Evolutionary conservation across 306 rosid genomes (phyloP).

Genomic region (Coriaria nepalensis): DNA sequence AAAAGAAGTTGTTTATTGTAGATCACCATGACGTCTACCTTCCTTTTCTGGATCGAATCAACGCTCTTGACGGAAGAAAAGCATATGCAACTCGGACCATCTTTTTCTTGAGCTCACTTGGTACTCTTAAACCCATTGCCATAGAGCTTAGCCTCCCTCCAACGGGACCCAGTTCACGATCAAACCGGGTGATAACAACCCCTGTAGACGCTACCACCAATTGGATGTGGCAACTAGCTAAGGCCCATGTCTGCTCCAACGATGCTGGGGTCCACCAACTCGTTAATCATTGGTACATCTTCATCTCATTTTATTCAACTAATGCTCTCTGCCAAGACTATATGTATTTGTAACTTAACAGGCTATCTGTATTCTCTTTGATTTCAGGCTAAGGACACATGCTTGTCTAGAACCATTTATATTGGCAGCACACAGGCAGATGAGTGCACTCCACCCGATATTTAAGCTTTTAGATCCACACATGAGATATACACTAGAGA

Average conservation of each 20-base stretch:
- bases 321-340: too few relatives aligned
- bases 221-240: conserved; percentile 92
- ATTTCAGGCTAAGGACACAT: conserved; percentile 72
- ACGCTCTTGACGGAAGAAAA: conserved; percentile 80
- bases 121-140: conserved; percentile 74
- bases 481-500: conserved; percentile 85
- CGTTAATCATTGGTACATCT: conserved; percentile 64
- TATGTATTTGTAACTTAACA: too few relatives aligned
- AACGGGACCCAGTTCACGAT: conserved; percentile 36
- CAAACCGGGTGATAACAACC: conserved; percentile 60
- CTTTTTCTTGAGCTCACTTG: conserved; percentile 45
- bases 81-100: conserved; percentile 81
- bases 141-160: conserved; percentile 84
- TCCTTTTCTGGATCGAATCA: conserved; percentile 72
- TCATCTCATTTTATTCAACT: too few relatives aligned
- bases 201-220: conserved; percentile 63
- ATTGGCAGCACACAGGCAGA: conserved; percentile 72
- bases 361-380: conserved; percentile 4
- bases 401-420: conserved; percentile 71
- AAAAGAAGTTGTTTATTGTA: conserved; percentile 52
- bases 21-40: conserved; percentile 80
- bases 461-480: conserved; percentile 85
- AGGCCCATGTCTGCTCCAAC: conserved; percentile 78
- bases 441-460: conserved; percentile 89
- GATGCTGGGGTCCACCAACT: conserved; percentile 98